phyloP scores from a whole-genome alignment of 768 basidiomycete genomes.

The Gyrodon lividus region DNA sequence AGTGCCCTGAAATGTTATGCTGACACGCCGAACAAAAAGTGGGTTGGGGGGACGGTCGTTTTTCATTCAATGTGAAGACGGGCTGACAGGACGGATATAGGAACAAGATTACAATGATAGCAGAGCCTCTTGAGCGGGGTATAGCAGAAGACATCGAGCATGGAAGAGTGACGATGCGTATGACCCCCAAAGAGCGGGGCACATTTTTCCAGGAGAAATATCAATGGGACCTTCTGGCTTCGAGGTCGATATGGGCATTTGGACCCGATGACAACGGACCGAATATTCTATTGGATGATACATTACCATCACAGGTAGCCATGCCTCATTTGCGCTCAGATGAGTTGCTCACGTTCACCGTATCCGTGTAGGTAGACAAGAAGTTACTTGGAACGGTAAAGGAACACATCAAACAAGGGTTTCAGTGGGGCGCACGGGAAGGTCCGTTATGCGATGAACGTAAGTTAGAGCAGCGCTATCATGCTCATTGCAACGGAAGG shows the following conservation, averaged over 20 bases:
- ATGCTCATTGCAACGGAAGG: neutral
- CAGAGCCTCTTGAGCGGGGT: conserved; percentile 93
- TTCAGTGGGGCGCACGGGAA: conserved; percentile 99
- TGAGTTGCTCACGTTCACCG: neutral
- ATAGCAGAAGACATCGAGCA: conserved; percentile 96
- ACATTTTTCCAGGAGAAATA: conserved; percentile 97
- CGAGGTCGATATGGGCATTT: conserved; percentile 99
- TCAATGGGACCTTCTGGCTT: conserved; percentile 97
- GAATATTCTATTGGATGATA: conserved; percentile 93
- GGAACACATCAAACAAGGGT: conserved; percentile 97
- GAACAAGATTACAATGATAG: conserved; percentile 98
- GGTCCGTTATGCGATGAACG: conserved; percentile 98
- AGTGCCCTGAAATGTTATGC: conserved; percentile 98
- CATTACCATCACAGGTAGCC: conserved; percentile 85
- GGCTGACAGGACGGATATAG: conserved; percentile 40
- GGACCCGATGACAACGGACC: conserved; percentile 95
- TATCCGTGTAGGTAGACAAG: conserved; percentile 73
- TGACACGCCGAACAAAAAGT: conserved; percentile 99
- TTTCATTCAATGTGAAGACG: conserved; percentile 6
- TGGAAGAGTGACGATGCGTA: conserved; percentile 89
- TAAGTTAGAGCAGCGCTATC: conserved; percentile 46
- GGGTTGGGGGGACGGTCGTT: conserved; percentile 30
- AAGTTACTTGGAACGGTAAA: conserved; percentile 85
- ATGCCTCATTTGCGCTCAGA: neutral
- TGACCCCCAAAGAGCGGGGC: conserved; percentile 93